A percentile compares a stretch with the other conserved stretches of the same genome.
Evolutionary conservation across 2,329 filamentous ascomycete genomes (phyloP).

Genomic region (Ceratocystis cubensis): DNA sequence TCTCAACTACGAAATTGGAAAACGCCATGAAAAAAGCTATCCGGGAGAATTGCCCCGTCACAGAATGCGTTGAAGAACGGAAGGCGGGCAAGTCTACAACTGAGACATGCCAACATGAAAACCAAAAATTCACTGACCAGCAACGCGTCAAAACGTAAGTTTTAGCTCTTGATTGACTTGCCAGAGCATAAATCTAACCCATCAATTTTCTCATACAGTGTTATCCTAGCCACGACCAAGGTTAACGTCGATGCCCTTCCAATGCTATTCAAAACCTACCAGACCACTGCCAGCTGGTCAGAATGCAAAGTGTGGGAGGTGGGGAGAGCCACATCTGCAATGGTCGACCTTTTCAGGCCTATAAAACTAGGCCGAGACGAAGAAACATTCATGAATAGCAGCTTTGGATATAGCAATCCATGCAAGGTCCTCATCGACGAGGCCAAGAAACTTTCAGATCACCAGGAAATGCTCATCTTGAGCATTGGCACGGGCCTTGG

Average conservation of each 20-base stretch:
- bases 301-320: slow-evolving; percentile 27
- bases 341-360: slow-evolving; percentile 27
- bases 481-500: slow-evolving; percentile 26
- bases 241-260: slow-evolving; percentile 18
- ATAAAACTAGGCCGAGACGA: slow-evolving; percentile 25
- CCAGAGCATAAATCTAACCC: background rate
- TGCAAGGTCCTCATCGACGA: slow-evolving; percentile 26
- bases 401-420: slow-evolving; percentile 25
- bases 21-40: background rate
- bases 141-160: background rate
- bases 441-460: slow-evolving; percentile 23
- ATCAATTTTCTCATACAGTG: background rate
- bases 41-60: background rate
- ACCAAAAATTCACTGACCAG: background rate
- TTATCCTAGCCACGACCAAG: no score
- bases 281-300: slow-evolving; percentile 22
- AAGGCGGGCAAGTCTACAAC: background rate
- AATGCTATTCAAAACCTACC: slow-evolving; percentile 26
- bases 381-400: slow-evolving; percentile 24
- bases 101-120: background rate
- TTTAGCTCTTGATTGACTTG: background rate
- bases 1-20: background rate
- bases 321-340: slow-evolving; percentile 26
- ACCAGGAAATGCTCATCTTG: background rate
- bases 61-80: background rate